Evolutionary conservation across 2,329 filamentous ascomycete species (phyloP).

Genomic region (Nothophoma quercina): DNA sequence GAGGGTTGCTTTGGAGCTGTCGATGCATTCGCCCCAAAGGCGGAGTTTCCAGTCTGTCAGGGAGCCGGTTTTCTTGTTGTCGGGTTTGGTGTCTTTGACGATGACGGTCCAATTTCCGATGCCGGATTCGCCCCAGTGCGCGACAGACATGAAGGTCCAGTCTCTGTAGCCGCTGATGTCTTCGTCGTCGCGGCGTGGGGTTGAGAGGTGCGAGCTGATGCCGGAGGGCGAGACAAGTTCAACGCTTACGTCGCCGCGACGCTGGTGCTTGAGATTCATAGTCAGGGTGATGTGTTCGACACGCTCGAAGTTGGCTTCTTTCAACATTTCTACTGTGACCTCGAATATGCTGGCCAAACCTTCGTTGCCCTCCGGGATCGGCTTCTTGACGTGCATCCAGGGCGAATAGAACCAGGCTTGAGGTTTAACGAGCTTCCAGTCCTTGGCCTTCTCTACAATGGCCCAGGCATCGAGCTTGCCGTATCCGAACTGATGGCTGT

Average conservation of each 20-base stretch:
- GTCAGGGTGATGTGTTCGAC: slow-evolving; percentile 96
- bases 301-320: slow-evolving; percentile 81
- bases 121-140: slow-evolving; percentile 92
- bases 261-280: slow-evolving; percentile 91
- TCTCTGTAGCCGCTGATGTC: slow-evolving; percentile 77
- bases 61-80: slow-evolving; percentile 77
- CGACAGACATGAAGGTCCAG: slow-evolving; percentile 99
- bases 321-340: slow-evolving; percentile 81
- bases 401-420: slow-evolving; percentile 95
- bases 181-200: slow-evolving; percentile 73
- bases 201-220: slow-evolving; percentile 83
- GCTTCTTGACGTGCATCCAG: slow-evolving; percentile 87
- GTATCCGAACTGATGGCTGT: slow-evolving; percentile 94
- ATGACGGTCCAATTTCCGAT: slow-evolving; percentile 90
- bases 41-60: slow-evolving; percentile 94
- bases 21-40: slow-evolving; percentile 89
- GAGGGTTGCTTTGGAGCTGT: slow-evolving; percentile 73
- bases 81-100: slow-evolving; percentile 77
- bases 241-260: slow-evolving; percentile 89
- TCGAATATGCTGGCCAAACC: slow-evolving; percentile 83
- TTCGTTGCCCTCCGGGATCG: slow-evolving; percentile 82
- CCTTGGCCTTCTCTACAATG: slow-evolving; percentile 84
- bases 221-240: slow-evolving; percentile 87
- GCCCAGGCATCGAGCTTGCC: slow-evolving; percentile 91
- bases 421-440: slow-evolving; percentile 87